Evolutionary conservation across 2,329 filamentous ascomycete genomes (phyloP).

Genomic region (Xylariaceae sp.): DNA sequence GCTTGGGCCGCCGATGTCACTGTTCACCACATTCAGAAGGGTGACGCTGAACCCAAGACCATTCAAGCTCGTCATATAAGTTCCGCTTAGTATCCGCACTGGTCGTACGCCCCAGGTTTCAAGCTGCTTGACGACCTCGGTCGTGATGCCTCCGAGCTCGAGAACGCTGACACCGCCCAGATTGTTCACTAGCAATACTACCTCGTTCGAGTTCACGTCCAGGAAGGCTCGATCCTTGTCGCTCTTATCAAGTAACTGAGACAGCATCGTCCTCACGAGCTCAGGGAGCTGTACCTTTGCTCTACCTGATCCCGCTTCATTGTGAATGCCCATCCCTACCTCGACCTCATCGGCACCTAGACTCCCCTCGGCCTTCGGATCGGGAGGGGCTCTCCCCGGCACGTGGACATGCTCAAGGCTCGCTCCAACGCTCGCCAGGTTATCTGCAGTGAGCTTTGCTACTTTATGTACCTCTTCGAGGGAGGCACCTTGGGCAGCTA

Average conservation of each 20-base stretch:
- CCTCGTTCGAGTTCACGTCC: conserved; percentile 55
- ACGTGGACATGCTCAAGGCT: conserved; percentile 91
- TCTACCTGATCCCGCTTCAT: conserved; percentile 55
- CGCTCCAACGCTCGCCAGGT: conserved; percentile 79
- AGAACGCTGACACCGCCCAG: conserved; percentile 67
- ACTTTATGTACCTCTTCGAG: conserved; percentile 68
- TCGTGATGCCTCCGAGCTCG: conserved; percentile 66
- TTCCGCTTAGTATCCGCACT: conserved; percentile 60
- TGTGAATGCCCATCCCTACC: conserved; percentile 75
- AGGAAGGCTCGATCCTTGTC: conserved; percentile 70
- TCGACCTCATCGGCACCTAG: conserved; percentile 55
- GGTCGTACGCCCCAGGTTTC: conserved; percentile 54
- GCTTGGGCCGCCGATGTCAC: conserved; percentile 52
- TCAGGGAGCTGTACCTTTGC: conserved; percentile 47
- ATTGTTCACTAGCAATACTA: conserved; percentile 70
- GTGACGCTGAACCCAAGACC: conserved; percentile 70
- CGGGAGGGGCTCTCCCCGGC: conserved; percentile 61
- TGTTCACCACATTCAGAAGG: conserved; percentile 58
- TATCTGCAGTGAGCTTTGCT: conserved; percentile 65
- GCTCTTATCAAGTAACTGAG: conserved; percentile 58
- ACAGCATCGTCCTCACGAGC: conserved; percentile 60
- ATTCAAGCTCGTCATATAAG: conserved; percentile 75
- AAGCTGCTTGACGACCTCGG: conserved; percentile 62
- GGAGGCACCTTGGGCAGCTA: conserved; percentile 64
- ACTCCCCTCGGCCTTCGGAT: conserved; percentile 45